Evolutionary conservation across 257 asterid species (phyloP), one percentile per base, ranked within the genome.

Genomic region (Parsonsia alboflavescens): DNA sequence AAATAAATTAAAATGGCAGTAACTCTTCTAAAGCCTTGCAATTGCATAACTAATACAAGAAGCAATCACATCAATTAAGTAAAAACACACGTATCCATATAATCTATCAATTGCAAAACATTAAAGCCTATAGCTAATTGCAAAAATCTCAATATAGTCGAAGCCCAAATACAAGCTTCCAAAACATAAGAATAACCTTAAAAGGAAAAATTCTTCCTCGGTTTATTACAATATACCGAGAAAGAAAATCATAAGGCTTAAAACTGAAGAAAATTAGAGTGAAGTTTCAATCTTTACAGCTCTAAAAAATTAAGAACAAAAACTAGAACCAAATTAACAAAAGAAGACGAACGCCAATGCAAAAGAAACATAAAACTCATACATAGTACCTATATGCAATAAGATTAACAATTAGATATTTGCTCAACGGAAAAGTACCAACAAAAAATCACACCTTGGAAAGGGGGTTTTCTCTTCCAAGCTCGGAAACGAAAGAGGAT

Each of bases 391-490:
- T n/a, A 19, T 11, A 6, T 19, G 16, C 2, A 50, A 9, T 19
- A 6, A 52, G 33, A 21, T 24, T 16, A 4, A 8, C 39, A 52
- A 71, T 33, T 22, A 17, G 4, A 53, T 30, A 50, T 64, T n/a
- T 39, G 33, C 17, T 67, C 16, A 24, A 26, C 7, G 58, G 39
- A 10, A 46, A 68, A 68, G 54, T 22, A 68, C 46, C 72, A 22
- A 46, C 64, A 9, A 57, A 76, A 58, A 44, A 19, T 68, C 19
- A 28, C 28, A 56, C 74, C 74, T 68, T 21, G 59, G 28, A 48
- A 61, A 67, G 69, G 67, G 68, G 39, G 39, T 53, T 66, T 30
- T 30, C n/a, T 12, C 79, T 22, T 61, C 9, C 50, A 56, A 54
- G 39, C 69, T 19, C 9, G 61, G 48, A 44, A 33, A 52, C 73